Evolutionary conservation across 148 eudicot species (phyloP), one percentile per base, ranked within the genome.

Genomic region (Limonium bicolor): DNA sequence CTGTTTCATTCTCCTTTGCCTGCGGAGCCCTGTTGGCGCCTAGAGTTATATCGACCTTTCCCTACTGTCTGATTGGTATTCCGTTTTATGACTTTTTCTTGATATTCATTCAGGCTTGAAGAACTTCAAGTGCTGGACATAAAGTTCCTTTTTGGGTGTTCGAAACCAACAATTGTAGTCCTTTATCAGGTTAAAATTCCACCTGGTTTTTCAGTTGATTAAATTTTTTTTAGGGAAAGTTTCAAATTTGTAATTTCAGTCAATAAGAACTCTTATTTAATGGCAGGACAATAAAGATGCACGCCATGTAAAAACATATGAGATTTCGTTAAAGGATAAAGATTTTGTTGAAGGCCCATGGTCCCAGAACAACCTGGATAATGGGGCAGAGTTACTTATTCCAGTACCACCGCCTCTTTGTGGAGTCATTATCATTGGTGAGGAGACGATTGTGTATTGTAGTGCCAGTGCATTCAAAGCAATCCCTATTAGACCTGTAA

Each of bases 101-200:
- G 26, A 30, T 11, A 27, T 33, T 47, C 34, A 54, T 41, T 49
- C 90, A 88, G 97, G 75, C 87, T 88, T 36, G 97, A 88, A 75
- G 94, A 88, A 71, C 97, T 88, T 47, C 94, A 88, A 62, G 94
- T 88, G 59, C 72, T 88, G 62, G 97, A 88, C 78, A 88, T 88
- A 63, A 88, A 88, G 60, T 88, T 88, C 71, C 74, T 88, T 6
- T 84, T 67, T 62, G 92, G 95, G 43, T 80, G 94, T 58, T 62
- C 73, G 40, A 75, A 72, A 59, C 97, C 94, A 56, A 88, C 97
- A 38, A 84, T 88, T 52, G 84, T 77, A 61, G 97, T 88, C 45
- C 97, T 88, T 55, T 88, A 80, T 65, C 94, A 83, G 97, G 97
- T 87, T 20, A 47, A 46, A 13, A 4, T 26, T 5, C 20, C n/a